Evolutionary conservation across 1,139 yeast species (phyloP), one percentile per base, ranked within the genome.

Genomic region (Yamadazyma trypodendri): DNA sequence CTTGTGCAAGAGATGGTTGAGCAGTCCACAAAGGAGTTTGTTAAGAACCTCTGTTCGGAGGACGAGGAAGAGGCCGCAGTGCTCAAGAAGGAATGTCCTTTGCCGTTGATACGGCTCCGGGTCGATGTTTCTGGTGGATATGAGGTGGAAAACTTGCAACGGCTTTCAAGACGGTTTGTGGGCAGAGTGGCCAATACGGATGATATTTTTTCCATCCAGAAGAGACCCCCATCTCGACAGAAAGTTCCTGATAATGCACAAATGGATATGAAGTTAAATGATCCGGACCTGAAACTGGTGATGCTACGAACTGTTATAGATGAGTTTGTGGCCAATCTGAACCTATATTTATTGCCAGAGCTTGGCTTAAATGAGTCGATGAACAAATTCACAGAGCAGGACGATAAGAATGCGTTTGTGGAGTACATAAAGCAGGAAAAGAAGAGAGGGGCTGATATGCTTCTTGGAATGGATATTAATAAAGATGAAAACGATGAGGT

Each of bases 41-140:
- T 49, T n/a, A 58, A 54, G 2, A 69, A 72, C 37, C 57, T 56
- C 0, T 46, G 52, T 0, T 54, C 50, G 5, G 55, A 28, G 10
- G 46, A 38, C 11, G 32, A 35, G 2, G 44, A 41, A 12, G 43
- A 34, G 8, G 21, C 31, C 6, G 38, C 32, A 6, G 18, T 28
- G 2, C 23, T 40, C 4, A 24, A 23, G 16, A 31, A 41, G 23
- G 39, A 49, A 41, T 32, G 65, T 20, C 94, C 95, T 0, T 61
- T 89, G 23, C 99, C 99, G 0, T 63, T 92, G 38, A 69, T 92
- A 5, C 66, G 98, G 34, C 59, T 94, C 17, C 68, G 89, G 30
- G 97, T 92, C 0, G 97, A 92, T 46, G 90, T 89, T 51, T 72
- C 89, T 24, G 96, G 95, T 0, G 95, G 90, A 4, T 90, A 77